A percentile compares a stretch with the other conserved stretches of the same genome.
Evolutionary conservation across 768 basidiomycete genomes (phyloP).

Genomic region (Pleurotus tuoliensis): DNA sequence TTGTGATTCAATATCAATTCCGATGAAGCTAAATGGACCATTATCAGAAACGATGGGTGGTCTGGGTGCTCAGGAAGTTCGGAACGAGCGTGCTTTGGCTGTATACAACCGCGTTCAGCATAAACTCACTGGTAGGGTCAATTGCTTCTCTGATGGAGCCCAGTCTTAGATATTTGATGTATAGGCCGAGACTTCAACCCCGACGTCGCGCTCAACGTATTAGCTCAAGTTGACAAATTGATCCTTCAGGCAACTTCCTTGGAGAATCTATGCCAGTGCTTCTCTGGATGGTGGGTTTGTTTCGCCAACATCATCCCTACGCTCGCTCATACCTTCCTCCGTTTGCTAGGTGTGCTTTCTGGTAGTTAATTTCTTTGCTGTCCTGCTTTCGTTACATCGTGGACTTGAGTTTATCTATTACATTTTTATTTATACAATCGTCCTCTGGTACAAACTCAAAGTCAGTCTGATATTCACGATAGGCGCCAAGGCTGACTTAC

Average conservation of each 20-base stretch:
- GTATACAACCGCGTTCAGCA: conserved; percentile 95
- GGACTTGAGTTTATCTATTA: conserved; percentile 1
- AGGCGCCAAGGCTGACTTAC: not conserved
- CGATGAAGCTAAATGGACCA: not conserved
- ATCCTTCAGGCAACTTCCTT: conserved; percentile 91
- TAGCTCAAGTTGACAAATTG: conserved; percentile 85
- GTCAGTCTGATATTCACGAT: not conserved
- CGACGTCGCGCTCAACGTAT: conserved; percentile 66
- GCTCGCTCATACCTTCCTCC: not conserved
- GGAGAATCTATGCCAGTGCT: conserved; percentile 95
- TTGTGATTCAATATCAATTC: not conserved
- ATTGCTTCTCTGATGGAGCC: not conserved
- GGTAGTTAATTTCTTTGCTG: conserved; percentile 37
- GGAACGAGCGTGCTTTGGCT: conserved; percentile 84
- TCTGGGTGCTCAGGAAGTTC: conserved; percentile 74
- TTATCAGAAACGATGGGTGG: conserved; percentile 41
- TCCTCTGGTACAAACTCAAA: not conserved
- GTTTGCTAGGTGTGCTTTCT: conserved; percentile 63
- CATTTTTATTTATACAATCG: not conserved
- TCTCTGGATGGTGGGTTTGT: conserved; percentile 79
- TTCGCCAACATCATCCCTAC: not conserved
- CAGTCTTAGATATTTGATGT: conserved; percentile 1
- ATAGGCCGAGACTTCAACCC: conserved; percentile 93
- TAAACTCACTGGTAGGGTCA: conserved; percentile 78
- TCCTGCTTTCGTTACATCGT: not conserved